Conservation (phyloP, 1,139 yeast genomes). For the Williopsis jadinii region DNA sequence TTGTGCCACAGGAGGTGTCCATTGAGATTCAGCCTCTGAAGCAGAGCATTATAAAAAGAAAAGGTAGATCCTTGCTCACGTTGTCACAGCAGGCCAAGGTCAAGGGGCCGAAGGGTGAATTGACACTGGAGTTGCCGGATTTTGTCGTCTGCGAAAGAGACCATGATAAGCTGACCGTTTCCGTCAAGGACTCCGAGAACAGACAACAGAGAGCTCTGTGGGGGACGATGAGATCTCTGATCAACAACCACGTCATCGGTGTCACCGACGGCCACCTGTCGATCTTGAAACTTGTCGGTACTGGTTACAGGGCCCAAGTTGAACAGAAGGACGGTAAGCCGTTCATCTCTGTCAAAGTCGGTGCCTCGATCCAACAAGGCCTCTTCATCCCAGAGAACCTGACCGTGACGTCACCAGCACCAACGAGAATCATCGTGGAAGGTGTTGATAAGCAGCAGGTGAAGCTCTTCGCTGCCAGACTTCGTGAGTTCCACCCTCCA, state of each 20-base stretch:
- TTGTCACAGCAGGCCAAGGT: constrained; percentile 60
- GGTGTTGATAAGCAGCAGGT: constrained; percentile 88
- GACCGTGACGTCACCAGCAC: constrained; percentile 70
- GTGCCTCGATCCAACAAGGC: constrained; percentile 70
- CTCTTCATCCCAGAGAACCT: constrained; percentile 69
- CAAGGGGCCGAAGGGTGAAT: constrained; percentile 73
- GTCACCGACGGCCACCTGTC: constrained; percentile 90
- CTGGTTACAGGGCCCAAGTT: constrained; percentile 87
- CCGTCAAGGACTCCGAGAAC: constrained; percentile 49
- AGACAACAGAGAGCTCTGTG: constrained; percentile 82
- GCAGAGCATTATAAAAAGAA: constrained; percentile 50
- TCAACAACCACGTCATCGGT: constrained; percentile 77
- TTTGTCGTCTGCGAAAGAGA: constrained; percentile 45
- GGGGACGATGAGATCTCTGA: constrained; percentile 85
- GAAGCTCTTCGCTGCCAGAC: constrained; percentile 78
- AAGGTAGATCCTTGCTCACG: constrained; percentile 54
- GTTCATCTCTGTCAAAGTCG: constrained; percentile 70
- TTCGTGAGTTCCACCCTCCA: constrained; percentile 86
- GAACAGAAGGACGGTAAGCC: constrained; percentile 45
- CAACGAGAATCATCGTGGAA: constrained; percentile 81
- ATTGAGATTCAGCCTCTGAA: constrained; percentile 30
- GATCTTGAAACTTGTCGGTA: constrained; percentile 86
- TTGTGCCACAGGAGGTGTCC: constrained; percentile 44
- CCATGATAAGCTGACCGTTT: constrained; percentile 40
- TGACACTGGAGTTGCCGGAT: constrained; percentile 62